These are phyloP conservation scores for Galium porrigens DNA, from an alignment of 305 asterid genomes.

Conservation along the genomic window DNA sequence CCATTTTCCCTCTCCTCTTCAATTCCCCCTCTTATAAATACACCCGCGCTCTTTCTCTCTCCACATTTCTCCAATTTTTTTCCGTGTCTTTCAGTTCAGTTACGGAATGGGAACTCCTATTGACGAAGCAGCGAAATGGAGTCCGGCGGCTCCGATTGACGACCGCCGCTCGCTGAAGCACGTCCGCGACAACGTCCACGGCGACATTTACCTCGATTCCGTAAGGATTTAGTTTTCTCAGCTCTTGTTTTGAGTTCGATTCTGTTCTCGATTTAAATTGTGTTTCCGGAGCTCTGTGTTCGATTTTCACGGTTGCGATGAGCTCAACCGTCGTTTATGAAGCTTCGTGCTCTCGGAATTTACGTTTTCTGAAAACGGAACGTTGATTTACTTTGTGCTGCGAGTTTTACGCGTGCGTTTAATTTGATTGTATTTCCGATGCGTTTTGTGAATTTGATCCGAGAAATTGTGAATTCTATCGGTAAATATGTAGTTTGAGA, in stretches of 20 bases:
- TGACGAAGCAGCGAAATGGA: background rate
- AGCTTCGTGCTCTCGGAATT: background rate
- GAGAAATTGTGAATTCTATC: background rate
- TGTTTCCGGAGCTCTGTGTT: background rate
- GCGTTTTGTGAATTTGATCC: background rate
- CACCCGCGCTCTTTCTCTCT: background rate
- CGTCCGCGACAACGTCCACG: conserved; percentile 79
- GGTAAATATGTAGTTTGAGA: background rate
- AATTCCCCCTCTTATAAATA: background rate
- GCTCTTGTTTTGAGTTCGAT: conserved; percentile 5
- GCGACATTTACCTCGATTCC: conserved; percentile 66
- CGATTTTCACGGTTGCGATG: background rate
- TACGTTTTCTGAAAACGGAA: background rate
- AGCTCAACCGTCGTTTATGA: background rate
- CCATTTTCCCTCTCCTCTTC: background rate
- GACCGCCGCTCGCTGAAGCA: conserved; percentile 46
- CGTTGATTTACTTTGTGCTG: no score
- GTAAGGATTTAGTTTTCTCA: conserved; percentile 18
- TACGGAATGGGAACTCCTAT: conserved; percentile 10
- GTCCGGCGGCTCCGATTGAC: conserved; percentile 16
- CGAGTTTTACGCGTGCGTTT: background rate
- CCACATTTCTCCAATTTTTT: background rate
- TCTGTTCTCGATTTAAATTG: background rate
- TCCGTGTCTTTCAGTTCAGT: background rate
- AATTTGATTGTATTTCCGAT: background rate